Evolutionary conservation across 2,329 filamentous ascomycete species (phyloP), one percentile per base, ranked within the genome.

Genomic region (Beauveria pseudobassiana): DNA sequence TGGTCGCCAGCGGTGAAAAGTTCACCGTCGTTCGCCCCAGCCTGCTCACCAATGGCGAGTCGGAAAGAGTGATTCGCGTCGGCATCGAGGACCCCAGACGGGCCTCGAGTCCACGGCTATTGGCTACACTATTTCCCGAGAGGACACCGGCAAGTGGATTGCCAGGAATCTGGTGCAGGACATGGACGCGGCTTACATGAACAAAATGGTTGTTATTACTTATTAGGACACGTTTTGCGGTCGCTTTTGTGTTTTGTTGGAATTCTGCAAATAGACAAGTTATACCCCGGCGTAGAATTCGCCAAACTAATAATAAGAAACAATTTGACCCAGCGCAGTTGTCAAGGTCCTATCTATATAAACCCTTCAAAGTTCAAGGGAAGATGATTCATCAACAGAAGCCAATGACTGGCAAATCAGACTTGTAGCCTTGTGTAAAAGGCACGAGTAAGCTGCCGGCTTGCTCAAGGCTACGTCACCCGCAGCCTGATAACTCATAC

Each of bases 81-180:
- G 78, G 77, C 0, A 57, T 78, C 2, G 77, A 79, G 63, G 75
- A 78, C 46, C 69, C 1, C 68, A 68, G 50, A 65, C 50, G 0
- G 70, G 69, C 5, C 45, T 64, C 10, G 73, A 77, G 66, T 72
- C 68, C 0, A 63, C 67, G 42, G 77, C 70, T 3, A 67, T 80
- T 3, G 81, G 81, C 5, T 82, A 81, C 60, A 74, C 71, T 1
- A 80, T 83, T 52, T 75, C 73, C 8, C 68, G 79, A 42, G 76
- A 78, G 63, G 80, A 82, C 63, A 73, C 77, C 3, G 80, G 80
- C 0, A 70, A 67, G 61, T 83, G 80, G 77, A 71, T 81, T 9
- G 78, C 74, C 26, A 69, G 78, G 54, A 75, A 77, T 18, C 48
- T 76, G 28, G 45, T 80, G 4, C 10, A 68, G 30, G 61, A 62